phyloP scores from a whole-genome alignment of 164 flowering plant genomes.

The Tinospora cordifolia region DNA sequence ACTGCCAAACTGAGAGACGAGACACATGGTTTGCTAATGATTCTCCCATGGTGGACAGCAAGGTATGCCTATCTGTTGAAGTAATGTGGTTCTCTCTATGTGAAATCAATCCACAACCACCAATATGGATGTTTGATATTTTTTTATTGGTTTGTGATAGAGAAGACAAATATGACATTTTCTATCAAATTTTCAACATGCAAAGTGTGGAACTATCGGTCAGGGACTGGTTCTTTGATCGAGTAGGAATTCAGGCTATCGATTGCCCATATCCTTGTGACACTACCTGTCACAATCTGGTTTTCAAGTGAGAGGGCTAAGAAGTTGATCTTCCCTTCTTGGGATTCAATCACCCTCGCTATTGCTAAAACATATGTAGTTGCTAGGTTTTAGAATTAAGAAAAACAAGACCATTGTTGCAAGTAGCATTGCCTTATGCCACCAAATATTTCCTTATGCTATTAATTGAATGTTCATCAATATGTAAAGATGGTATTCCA shows the following conservation, averaged over 20 bases:
- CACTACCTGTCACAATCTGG: constrained; percentile 60
- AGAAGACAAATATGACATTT: background rate
- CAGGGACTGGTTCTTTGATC: constrained; percentile 85
- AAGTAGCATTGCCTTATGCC: background rate
- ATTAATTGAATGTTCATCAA: background rate
- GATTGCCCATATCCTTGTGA: constrained; percentile 87
- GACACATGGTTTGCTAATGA: constrained; percentile 81
- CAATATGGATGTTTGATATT: background rate
- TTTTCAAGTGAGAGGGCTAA: constrained; percentile 28
- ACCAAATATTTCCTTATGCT: background rate
- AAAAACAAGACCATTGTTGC: background rate
- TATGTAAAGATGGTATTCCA: too few species aligned
- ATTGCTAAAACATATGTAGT: background rate
- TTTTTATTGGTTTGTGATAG: background rate
- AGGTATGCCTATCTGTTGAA: constrained; percentile 40
- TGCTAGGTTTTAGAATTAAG: background rate
- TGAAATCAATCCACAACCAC: background rate
- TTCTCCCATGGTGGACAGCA: constrained; percentile 55
- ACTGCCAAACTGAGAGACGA: constrained; percentile 90
- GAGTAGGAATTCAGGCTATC: constrained; percentile 35
- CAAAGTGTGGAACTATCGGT: constrained; percentile 69
- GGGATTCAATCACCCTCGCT: background rate
- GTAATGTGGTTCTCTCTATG: background rate
- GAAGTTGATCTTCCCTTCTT: background rate
- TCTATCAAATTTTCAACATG: constrained; percentile 1